A percentile compares a stretch with the other conserved stretches of the same genome.
Conservation (phyloP, 2,329 filamentous ascomycete genomes). For the Ascochyta koolunga region DNA sequence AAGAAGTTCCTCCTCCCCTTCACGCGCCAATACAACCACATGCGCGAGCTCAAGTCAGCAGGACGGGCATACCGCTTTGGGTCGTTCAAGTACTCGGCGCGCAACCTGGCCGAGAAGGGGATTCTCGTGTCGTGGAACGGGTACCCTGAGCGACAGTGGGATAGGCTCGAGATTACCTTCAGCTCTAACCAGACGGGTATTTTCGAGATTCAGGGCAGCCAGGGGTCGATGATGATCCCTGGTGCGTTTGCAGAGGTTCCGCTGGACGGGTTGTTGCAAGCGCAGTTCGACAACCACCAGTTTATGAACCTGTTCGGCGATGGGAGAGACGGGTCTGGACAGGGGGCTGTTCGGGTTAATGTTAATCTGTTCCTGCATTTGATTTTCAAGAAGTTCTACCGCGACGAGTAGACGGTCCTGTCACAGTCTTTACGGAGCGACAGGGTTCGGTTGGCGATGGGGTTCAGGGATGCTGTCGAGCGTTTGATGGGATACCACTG, state of each 20-base stretch:
- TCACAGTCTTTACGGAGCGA: background rate
- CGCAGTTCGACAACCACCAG: constrained; percentile 95
- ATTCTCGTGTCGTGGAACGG: constrained; percentile 92
- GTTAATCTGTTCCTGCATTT: constrained; percentile 96
- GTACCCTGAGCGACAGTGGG: constrained; percentile 81
- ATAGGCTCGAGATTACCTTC: constrained; percentile 92
- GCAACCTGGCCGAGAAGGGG: constrained; percentile 87
- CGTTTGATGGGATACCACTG: constrained; percentile 4
- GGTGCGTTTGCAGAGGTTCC: constrained; percentile 87
- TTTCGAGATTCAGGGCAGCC: constrained; percentile 89
- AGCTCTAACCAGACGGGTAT: constrained; percentile 92
- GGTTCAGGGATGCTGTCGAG: background rate
- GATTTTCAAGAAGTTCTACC: constrained; percentile 98
- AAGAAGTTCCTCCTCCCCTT: constrained; percentile 95
- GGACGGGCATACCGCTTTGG: constrained; percentile 97
- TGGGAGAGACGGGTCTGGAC: constrained; percentile 25
- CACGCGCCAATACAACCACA: constrained; percentile 98
- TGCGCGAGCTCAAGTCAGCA: constrained; percentile 89
- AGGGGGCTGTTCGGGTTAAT: constrained; percentile 74
- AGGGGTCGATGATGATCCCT: constrained; percentile 93
- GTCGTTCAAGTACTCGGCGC: constrained; percentile 94
- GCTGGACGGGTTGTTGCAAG: constrained; percentile 91
- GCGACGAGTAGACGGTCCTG: constrained; percentile 47
- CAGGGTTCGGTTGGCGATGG: background rate
- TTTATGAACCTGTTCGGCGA: constrained; percentile 85